Conservation (phyloP, 495 filamentous ascomycete genomes). For the Penicillium herquei region DNA sequence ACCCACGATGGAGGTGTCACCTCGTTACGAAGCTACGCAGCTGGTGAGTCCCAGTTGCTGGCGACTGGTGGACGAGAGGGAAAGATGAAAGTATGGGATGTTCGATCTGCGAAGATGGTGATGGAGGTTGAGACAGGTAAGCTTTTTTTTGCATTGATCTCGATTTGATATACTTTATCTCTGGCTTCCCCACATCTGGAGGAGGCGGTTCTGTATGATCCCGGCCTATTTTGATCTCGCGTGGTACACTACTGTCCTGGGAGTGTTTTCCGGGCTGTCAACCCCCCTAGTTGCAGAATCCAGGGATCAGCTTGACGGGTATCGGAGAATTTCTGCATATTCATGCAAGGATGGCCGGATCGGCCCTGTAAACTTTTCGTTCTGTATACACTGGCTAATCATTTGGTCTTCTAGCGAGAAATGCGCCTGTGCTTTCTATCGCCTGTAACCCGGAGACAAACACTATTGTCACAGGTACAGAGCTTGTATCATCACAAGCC, state of each 20-base stretch:
- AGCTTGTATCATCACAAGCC: conserved; percentile 70
- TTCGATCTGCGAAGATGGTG: conserved; percentile 32
- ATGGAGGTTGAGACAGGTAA: conserved; percentile 42
- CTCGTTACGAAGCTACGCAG: conserved; percentile 35
- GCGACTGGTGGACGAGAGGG: conserved; percentile 51
- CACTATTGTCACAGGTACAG: conserved; percentile 72
- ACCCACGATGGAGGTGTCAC: conserved; percentile 47
- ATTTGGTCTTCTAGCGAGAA: conserved; percentile 30
- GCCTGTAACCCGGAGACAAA: conserved; percentile 57
- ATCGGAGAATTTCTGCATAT: conserved; percentile 5
- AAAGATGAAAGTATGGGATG: conserved; percentile 48
- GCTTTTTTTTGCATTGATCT: conserved; percentile 5
- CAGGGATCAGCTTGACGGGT: conserved; percentile 2
- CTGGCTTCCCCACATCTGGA: no score
- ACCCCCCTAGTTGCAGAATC: background rate
- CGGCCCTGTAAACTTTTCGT: background rate
- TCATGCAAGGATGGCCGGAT: conserved; percentile 3
- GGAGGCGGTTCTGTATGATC: no score
- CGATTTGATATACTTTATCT: no score
- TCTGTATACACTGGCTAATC: no score
- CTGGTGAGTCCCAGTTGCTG: conserved; percentile 30
- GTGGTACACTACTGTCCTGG: background rate
- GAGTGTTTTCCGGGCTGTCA: conserved; percentile 1
- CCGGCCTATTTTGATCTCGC: background rate
- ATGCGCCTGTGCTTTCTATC: conserved; percentile 64